A percentile compares a stretch with the other conserved stretches of the same genome.
Evolutionary conservation across 2,329 filamentous ascomycete species (phyloP).

Genomic region (Akanthomyces lecanii): DNA sequence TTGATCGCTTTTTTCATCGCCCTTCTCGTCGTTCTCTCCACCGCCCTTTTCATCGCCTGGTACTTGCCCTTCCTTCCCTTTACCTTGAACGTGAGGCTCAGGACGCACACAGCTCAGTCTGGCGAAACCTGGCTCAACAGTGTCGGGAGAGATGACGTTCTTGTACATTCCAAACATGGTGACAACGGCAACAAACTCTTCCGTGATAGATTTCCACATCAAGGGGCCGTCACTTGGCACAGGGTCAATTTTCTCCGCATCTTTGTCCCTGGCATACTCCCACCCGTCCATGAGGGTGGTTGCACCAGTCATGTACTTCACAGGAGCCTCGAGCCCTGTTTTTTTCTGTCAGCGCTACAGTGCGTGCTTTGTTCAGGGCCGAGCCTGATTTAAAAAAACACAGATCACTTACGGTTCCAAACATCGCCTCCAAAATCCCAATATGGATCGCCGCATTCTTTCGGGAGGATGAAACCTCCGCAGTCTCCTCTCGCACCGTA

Average conservation of each 20-base stretch:
- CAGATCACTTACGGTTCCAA: neutral
- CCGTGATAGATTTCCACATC: neutral
- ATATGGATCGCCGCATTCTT: neutral
- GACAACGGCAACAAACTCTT: slow-evolving; percentile 11
- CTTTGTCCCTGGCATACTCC: neutral
- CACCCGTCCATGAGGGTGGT: neutral
- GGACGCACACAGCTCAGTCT: slow-evolving; percentile 12
- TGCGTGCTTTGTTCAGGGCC: neutral
- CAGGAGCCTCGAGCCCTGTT: neutral
- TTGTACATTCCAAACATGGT: slow-evolving; percentile 18
- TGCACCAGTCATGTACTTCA: neutral
- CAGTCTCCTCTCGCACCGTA: neutral
- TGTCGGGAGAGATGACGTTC: slow-evolving; percentile 7
- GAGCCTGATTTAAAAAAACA: neutral
- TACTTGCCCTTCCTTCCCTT: neutral
- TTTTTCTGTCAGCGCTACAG: neutral
- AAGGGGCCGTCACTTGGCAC: neutral
- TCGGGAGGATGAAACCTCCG: neutral
- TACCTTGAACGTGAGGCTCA: slow-evolving; percentile 10
- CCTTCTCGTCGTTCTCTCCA: slow-evolving; percentile 16
- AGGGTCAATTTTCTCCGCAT: neutral
- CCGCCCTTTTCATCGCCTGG: slow-evolving; percentile 13
- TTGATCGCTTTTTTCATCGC: slow-evolving; percentile 13
- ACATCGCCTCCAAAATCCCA: slow-evolving; percentile 1
- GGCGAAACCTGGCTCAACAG: neutral